Conservation (phyloP, 2,329 filamentous ascomycete genomes). For the Ascochyta pisi region DNA sequence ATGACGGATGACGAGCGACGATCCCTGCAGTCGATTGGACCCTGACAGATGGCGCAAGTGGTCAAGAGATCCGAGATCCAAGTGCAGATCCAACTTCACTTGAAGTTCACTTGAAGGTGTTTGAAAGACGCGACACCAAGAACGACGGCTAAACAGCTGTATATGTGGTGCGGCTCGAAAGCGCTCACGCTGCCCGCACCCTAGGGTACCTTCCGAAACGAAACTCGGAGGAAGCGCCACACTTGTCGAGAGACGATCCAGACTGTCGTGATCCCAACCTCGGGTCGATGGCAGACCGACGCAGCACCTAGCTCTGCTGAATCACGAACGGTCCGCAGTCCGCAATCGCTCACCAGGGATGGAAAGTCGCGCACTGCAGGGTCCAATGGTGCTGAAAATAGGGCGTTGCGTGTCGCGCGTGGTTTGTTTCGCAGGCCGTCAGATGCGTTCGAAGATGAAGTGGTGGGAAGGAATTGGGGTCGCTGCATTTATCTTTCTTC, state of each 20-base stretch:
- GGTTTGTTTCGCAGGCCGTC: slow-evolving; percentile 4
- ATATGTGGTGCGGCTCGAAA: slow-evolving; percentile 7
- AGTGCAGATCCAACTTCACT: neutral
- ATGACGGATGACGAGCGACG: slow-evolving; percentile 16
- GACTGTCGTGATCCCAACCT: slow-evolving; percentile 13
- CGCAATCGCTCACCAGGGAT: slow-evolving; percentile 7
- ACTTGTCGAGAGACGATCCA: slow-evolving; percentile 16
- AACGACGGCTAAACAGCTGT: slow-evolving; percentile 4
- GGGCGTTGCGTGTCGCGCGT: slow-evolving; percentile 3
- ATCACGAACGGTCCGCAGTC: slow-evolving; percentile 10
- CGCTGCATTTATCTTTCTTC: neutral
- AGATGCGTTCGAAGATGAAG: neutral
- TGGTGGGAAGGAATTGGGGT: neutral
- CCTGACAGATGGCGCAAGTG: slow-evolving; percentile 10
- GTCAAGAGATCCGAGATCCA: slow-evolving; percentile 1
- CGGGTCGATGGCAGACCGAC: slow-evolving; percentile 9
- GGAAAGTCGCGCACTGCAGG: slow-evolving; percentile 13
- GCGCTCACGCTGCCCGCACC: neutral
- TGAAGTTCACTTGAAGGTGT: neutral
- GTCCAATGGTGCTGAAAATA: slow-evolving; percentile 4
- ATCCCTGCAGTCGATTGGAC: slow-evolving; percentile 21
- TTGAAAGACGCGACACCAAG: neutral
- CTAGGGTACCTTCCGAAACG: slow-evolving; percentile 26
- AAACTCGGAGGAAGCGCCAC: slow-evolving; percentile 19
- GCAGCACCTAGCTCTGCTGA: slow-evolving; percentile 5